These are phyloP conservation scores for Nemania sp. DNA, from an alignment of 2,329 filamentous ascomycete species.

Conservation along the genomic window DNA sequence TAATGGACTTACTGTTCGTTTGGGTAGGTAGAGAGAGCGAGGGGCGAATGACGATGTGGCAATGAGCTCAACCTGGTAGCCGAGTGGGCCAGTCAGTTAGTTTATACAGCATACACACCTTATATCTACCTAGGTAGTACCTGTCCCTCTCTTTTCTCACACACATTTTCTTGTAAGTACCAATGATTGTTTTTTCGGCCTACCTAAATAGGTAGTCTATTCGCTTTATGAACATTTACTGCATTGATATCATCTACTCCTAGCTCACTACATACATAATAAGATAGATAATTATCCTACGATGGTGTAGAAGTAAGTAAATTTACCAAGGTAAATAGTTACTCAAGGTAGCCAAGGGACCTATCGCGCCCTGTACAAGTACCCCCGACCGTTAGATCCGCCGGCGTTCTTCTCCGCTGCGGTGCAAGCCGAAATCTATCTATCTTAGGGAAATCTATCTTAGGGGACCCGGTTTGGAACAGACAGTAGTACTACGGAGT, in stretches of 20 bases:
- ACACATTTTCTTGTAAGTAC: too few relatives aligned
- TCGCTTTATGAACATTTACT: too few relatives aligned
- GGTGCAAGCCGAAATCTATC: constrained; percentile 18
- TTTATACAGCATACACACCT: too few relatives aligned
- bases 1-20: constrained; percentile 6
- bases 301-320: not conserved
- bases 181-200: too few relatives aligned
- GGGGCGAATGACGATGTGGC: constrained; percentile 40
- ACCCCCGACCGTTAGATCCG: constrained; percentile 22
- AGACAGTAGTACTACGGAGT: not conserved
- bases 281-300: not conserved
- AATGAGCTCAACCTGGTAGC: constrained; percentile 24
- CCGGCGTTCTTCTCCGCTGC: constrained; percentile 25
- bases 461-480: not conserved
- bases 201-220: too few relatives aligned
- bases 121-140: too few relatives aligned
- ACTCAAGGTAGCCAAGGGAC: not conserved
- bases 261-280: not conserved
- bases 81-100: constrained; percentile 12
- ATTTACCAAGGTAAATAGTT: not conserved
- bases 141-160: too few relatives aligned
- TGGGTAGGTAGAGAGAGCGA: not conserved
- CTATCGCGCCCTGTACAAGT: not conserved
- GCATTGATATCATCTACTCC: constrained; percentile 9
- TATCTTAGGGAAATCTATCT: not conserved